Percentiles rank a stretch among this genome's conserved stretches.
Evolutionary conservation across 2,329 filamentous ascomycete genomes (phyloP).

Genomic region (Aureobasidium zeae): DNA sequence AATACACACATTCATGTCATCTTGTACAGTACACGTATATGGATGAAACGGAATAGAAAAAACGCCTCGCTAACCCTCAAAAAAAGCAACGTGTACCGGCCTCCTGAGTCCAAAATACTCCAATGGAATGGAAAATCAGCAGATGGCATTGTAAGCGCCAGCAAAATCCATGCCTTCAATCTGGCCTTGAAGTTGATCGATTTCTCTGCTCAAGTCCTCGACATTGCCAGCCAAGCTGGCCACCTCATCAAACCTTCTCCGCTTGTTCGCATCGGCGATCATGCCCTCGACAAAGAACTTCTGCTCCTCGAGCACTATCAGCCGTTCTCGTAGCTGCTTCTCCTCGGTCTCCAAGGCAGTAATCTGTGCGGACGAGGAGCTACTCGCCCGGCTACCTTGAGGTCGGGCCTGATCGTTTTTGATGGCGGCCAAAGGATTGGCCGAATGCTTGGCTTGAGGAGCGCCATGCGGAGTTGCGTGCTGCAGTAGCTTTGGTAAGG

Average conservation of each 20-base stretch:
- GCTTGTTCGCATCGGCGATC: constrained; percentile 66
- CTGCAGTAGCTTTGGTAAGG: constrained; percentile 39
- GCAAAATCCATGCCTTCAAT: constrained; percentile 31
- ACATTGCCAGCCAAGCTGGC: constrained; percentile 68
- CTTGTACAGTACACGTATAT: no score
- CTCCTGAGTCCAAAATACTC: no score
- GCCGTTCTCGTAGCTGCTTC: constrained; percentile 65
- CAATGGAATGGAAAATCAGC: not conserved
- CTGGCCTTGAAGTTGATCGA: constrained; percentile 41
- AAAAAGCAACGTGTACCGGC: not conserved
- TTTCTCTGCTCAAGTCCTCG: constrained; percentile 73
- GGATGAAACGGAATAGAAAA: not conserved
- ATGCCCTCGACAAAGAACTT: constrained; percentile 81
- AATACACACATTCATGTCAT: no score
- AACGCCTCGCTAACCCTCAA: constrained; percentile 11
- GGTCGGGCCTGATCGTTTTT: constrained; percentile 37
- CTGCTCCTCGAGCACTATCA: constrained; percentile 85
- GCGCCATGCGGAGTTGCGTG: constrained; percentile 47
- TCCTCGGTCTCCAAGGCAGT: constrained; percentile 72
- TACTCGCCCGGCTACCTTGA: constrained; percentile 43
- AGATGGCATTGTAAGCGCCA: constrained; percentile 23
- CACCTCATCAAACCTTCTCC: constrained; percentile 78
- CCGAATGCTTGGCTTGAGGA: constrained; percentile 20
- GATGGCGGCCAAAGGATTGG: constrained; percentile 48
- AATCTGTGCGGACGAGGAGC: constrained; percentile 43